These are phyloP conservation scores for Eruca vesicaria DNA, from an alignment of 441 rosid genomes.

Conservation along the genomic window DNA sequence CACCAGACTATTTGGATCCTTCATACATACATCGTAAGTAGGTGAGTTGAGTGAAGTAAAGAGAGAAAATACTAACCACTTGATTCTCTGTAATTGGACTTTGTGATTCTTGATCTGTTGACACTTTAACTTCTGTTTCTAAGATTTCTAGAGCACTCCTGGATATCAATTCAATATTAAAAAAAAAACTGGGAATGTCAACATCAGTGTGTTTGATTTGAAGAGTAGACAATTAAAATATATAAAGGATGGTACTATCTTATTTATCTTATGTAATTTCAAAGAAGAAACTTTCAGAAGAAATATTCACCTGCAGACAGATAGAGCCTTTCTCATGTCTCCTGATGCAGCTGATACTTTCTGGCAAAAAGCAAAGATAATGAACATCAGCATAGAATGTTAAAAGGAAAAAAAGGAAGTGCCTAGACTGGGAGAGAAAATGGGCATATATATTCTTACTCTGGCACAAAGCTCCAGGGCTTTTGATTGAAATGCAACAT, in stretches of 20 bases:
- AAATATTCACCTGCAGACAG: conserved; percentile 75
- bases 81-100: conserved; percentile 29
- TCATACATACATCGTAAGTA: background rate
- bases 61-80: conserved; percentile 27
- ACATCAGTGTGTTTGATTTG: background rate
- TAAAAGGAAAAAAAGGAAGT: background rate
- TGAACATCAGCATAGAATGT: background rate
- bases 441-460: conserved; percentile 45
- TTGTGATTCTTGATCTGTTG: conserved; percentile 28
- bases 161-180: conserved; percentile 23
- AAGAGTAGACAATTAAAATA: background rate
- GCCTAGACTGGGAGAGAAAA: background rate
- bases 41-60: background rate
- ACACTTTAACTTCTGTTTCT: conserved; percentile 65
- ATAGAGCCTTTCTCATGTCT: conserved; percentile 93
- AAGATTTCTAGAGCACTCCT: conserved; percentile 84
- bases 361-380: conserved; percentile 40
- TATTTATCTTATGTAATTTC: background rate
- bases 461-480: conserved; percentile 96
- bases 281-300: background rate
- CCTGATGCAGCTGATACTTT: conserved; percentile 96
- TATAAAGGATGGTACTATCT: background rate
- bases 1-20: background rate
- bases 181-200: background rate
- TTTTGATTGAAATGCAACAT: conserved; percentile 61